Evolutionary conservation across 768 basidiomycete species (phyloP), one percentile per base, ranked within the genome.

Genomic region (Serendipita sp.): DNA sequence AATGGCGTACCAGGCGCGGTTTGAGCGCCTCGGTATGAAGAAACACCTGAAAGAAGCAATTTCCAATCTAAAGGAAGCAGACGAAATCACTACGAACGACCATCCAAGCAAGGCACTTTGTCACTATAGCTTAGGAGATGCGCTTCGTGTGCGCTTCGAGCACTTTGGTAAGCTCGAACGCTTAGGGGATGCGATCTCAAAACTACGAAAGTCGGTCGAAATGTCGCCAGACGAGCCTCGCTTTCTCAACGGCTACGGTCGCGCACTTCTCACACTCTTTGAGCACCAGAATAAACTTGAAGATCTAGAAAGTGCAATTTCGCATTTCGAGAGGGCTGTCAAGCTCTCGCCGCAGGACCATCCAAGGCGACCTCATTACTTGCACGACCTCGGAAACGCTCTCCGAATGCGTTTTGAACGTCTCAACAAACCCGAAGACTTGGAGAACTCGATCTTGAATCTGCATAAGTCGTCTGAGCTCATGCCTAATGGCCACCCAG

Each of bases 41-140:
- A 64, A 66, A 54, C 73, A 75, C 63, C 38, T 76, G 35, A 68
- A 74, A 48, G 37, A 66, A 44, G 67, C 68, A 0, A 72, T 70
- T 11, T 53, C 63, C 3, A 16, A 32, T 16, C 64, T 66, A n/a
- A 18, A 67, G 35, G 46, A 63, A 34, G 68, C 68, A 10, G 63
- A 71, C 5, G 4, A 65, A 45, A 30, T 68, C 13, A 64, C 66
- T 38, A 66, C 70, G 45, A 47, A 68, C 35, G 64, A 58, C 54
- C 45, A 13, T 46, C 45, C 45, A 13, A 46, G 18, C 45, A 13
- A 46, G 18, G 13, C 18, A 46, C 13, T 46, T 46, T 46, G 45
- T 46, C 45, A 46, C 18, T 46, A 46, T 46, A 18, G 13, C 18
- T 18, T 46, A 13, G 45, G 45, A 46, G 45, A 46, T 46, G 18